Conservation (phyloP, 2,329 filamentous ascomycete genomes). For the Periconia sp. region DNA sequence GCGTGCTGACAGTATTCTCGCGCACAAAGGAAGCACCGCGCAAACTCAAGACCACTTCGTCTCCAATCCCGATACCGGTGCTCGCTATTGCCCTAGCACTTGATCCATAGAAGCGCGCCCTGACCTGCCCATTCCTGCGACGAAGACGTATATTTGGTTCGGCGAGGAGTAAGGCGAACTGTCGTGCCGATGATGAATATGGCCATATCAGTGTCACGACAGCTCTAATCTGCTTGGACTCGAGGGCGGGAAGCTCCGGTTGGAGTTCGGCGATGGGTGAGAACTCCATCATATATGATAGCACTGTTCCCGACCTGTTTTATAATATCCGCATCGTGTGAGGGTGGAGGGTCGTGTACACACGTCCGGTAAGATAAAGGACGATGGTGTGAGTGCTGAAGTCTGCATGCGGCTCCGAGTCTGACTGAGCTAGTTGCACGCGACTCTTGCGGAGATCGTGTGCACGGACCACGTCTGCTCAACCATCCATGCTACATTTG, state of each 20-base stretch:
- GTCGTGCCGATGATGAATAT: constrained; percentile 75
- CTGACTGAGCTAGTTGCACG: constrained; percentile 5
- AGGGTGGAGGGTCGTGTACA: neutral
- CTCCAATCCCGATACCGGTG: constrained; percentile 73
- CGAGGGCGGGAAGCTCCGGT: constrained; percentile 30
- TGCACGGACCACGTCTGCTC: neutral
- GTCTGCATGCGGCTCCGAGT: constrained; percentile 5
- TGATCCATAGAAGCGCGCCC: constrained; percentile 71
- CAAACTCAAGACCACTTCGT: constrained; percentile 70
- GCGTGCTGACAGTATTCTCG: constrained; percentile 57
- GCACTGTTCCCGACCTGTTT: neutral
- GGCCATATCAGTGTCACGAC: constrained; percentile 88
- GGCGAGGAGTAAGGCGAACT: constrained; percentile 77
- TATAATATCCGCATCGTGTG: constrained; percentile 7
- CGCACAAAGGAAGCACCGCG: constrained; percentile 67
- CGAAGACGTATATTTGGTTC: constrained; percentile 84
- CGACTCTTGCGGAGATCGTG: constrained; percentile 10
- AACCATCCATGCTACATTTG: too few relatives aligned
- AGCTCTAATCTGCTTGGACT: constrained; percentile 59
- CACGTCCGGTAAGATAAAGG: neutral
- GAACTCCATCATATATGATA: constrained; percentile 24
- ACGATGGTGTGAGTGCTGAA: neutral
- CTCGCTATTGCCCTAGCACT: constrained; percentile 70
- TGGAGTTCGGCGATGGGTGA: constrained; percentile 35
- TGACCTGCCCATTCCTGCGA: constrained; percentile 75